Conservation (phyloP, 2,329 filamentous ascomycete genomes). For the Graphilbum fragrans region DNA sequence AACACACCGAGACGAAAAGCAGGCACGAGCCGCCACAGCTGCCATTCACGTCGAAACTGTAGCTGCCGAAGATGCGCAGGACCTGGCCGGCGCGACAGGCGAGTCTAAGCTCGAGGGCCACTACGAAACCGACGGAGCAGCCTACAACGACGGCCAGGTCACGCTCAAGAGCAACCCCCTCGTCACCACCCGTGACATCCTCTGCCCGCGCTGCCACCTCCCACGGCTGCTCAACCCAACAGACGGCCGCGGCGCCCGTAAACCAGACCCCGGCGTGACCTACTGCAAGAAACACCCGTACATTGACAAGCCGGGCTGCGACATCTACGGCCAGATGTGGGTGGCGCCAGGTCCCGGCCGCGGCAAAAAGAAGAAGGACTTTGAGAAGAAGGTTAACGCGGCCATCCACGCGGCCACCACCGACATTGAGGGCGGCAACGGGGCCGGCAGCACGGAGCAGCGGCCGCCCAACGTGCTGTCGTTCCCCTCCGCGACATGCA, state of each 20-base stretch:
- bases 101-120: constrained; percentile 41
- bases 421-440: constrained; percentile 25
- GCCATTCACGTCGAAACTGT: constrained; percentile 53
- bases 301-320: constrained; percentile 62
- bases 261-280: constrained; percentile 53
- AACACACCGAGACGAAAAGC: constrained; percentile 68
- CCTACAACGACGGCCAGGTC: constrained; percentile 58
- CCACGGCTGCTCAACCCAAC: constrained; percentile 62
- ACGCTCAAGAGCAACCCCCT: constrained; percentile 61
- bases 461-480: constrained; percentile 49
- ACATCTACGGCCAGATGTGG: constrained; percentile 76
- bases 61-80: constrained; percentile 37
- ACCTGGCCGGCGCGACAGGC: constrained; percentile 32
- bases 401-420: constrained; percentile 21
- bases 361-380: constrained; percentile 71
- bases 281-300: constrained; percentile 75
- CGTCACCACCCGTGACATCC: constrained; percentile 56
- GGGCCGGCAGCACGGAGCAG: constrained; percentile 30
- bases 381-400: constrained; percentile 42
- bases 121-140: constrained; percentile 54
- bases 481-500: constrained; percentile 54
- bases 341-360: constrained; percentile 57
- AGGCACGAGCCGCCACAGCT: constrained; percentile 53
- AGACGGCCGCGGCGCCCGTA: constrained; percentile 53
- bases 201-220: constrained; percentile 63